These are phyloP conservation scores for Sutorius australiensis DNA, from an alignment of 768 basidiomycete species.

Conservation along the genomic window DNA sequence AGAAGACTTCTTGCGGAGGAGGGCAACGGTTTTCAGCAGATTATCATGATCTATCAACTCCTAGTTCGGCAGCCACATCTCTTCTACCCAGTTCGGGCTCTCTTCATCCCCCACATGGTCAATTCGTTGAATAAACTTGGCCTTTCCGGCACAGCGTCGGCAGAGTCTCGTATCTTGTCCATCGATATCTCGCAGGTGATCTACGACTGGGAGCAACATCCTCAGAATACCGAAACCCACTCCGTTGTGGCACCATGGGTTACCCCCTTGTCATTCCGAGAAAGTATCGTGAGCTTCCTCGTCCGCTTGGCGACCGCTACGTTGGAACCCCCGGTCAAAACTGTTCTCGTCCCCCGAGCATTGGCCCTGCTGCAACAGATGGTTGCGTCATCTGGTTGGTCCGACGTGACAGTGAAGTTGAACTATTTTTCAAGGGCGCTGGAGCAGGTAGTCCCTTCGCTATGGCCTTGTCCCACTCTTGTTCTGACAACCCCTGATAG, in stretches of 20 bases:
- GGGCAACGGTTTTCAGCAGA: slow-evolving; percentile 61
- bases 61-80: slow-evolving; percentile 87
- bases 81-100: slow-evolving; percentile 88
- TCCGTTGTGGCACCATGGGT: slow-evolving; percentile 49
- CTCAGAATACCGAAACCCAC: slow-evolving; percentile 27
- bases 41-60: slow-evolving; percentile 84
- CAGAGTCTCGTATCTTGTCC: slow-evolving; percentile 81
- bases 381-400: slow-evolving; percentile 81
- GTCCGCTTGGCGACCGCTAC: slow-evolving; percentile 81
- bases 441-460: slow-evolving; percentile 53
- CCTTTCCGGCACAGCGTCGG: slow-evolving; percentile 62
- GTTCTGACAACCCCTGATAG: slow-evolving; percentile 36
- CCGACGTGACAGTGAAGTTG: slow-evolving; percentile 86
- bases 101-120: slow-evolving; percentile 93
- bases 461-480: not conserved
- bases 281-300: slow-evolving; percentile 92
- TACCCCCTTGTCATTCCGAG: slow-evolving; percentile 75
- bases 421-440: slow-evolving; percentile 85
- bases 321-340: slow-evolving; percentile 41
- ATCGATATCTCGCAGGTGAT: slow-evolving; percentile 91
- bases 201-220: slow-evolving; percentile 87
- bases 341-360: slow-evolving; percentile 56
- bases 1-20: slow-evolving; percentile 87
- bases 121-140: slow-evolving; percentile 86
- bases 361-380: slow-evolving; percentile 69